Base-by-base conservation (phyloP, 768 basidiomycete genomes). In the Leccinellum rugosiceps region DNA sequence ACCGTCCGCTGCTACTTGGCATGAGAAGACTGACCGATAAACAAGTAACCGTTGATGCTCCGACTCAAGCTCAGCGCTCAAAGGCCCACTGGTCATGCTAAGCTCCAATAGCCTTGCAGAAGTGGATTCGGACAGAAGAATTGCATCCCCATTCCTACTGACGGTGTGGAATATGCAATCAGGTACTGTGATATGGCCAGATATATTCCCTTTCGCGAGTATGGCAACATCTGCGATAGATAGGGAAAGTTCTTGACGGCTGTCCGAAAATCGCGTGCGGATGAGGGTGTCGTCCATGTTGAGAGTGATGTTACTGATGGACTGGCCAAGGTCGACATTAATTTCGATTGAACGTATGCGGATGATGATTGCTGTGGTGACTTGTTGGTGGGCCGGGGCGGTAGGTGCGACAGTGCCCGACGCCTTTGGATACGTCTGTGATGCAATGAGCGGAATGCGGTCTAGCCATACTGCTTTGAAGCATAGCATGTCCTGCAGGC, bases 381-480 rank as follows among this genome's bases (percentile, higher is more conserved):
- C 75, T 10, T 77, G 78, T 61, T 78, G 78, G 50, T 72, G 74
- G 48, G 57, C 51, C 15, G 50, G 8, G 63, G 60, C 41, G 17
- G 64, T 58, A 23, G 63, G 51, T 15, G 65, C 55, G 23, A 58
- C 53, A 21, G 61, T 63, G 45, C 62, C 52, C 46, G 71, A 60
- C 7, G 48, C 53, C 23, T 67, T 65, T 48, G 68, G 56, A 8
- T 61, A 43, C 13, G 68, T 52, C 34, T 73, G 78, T 38, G 76
- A 70, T 19, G 83, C 82, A 65, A 94, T 82, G 8, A 90, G 75
- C 0, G 92, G 91, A 26, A 95, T 91, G 35, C 85, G 85, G 66
- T 95, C 93, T 47, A 96, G 70, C 92, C 94, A 96, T 13, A 96
- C 92, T 6, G 94, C 93, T 71, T 95, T 95, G 81, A 96, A 93